A percentile compares a stretch with the other conserved stretches of the same genome.
Conservation (phyloP, 2,329 filamentous ascomycete species). For the Cladosporium oxysporum region DNA sequence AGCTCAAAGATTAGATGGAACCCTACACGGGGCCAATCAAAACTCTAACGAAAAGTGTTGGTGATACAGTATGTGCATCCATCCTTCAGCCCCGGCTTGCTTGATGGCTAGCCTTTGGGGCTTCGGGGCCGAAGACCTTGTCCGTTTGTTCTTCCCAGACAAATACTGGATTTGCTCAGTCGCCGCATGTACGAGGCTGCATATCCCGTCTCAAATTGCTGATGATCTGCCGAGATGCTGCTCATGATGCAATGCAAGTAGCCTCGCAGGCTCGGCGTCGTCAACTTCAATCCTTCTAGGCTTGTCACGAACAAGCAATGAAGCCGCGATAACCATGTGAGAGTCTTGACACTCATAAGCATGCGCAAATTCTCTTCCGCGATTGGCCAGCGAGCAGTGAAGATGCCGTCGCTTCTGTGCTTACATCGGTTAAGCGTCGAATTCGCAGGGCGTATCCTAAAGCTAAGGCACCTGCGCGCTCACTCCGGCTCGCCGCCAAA, state of each 20-base stretch:
- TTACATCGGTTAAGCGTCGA: constrained; percentile 17
- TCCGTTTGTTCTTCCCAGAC: background rate
- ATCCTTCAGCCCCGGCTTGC: background rate
- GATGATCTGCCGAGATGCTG: background rate
- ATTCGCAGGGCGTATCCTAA: background rate
- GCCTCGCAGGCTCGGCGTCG: background rate
- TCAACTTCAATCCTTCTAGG: background rate
- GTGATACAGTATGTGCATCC: background rate
- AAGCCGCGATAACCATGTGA: background rate
- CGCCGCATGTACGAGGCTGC: background rate
- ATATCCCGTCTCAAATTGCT: background rate
- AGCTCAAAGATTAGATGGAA: background rate
- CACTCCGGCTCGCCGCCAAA: constrained; percentile 4
- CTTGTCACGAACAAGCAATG: constrained; percentile 10
- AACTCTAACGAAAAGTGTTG: background rate
- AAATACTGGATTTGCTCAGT: background rate
- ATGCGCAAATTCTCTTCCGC: background rate
- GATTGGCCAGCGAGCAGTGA: constrained; percentile 3
- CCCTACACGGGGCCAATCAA: background rate
- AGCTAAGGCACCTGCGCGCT: constrained; percentile 1
- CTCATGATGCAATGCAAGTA: background rate
- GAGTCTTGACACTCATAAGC: constrained; percentile 6
- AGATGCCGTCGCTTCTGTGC: constrained; percentile 10
- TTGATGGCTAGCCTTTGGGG: background rate
- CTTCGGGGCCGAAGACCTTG: background rate